Base-by-base conservation (phyloP, 2,329 filamentous ascomycete genomes). In the Dendryphion nanum region DNA sequence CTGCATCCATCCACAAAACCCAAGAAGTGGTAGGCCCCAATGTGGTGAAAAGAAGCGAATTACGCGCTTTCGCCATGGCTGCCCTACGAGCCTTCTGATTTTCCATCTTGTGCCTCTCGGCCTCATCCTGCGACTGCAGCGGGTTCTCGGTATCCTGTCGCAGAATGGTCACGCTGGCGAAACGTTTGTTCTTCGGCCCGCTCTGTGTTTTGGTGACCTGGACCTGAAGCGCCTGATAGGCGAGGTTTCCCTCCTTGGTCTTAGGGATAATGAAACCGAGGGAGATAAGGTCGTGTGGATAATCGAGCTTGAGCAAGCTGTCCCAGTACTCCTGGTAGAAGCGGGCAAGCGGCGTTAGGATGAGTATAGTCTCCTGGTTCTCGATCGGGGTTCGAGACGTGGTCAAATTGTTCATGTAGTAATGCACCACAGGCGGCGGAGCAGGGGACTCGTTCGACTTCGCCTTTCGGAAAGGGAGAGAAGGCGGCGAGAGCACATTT, bases 261-360 rank as follows among this genome's bases (percentile, higher is more conserved):
- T 94, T 95, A 36, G 93, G 93, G 18, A 95, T 59, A 61, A 98
- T 97, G 71, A 97, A 98, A 26, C 89, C 93, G 18, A 98, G 76
- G 1, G 89, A 94, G 60, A 98, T 94, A 47, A 97, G 80, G 42
- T 95, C 86, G 70, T 96, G 93, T 3, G 93, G 93, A 64, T 97
- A 98, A 57, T 71, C 78, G 39, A 98, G 77, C 61, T 81, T 81
- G 51, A 90, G 66, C 18, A 98, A 75, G 57, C 97, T 98, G 65
- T 94, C 85, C 91, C 93, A 98, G 73, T 97, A 98, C 52, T 79
- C 83, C 55, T 86, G 83, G 68, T 96, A 97, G 75, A 97, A 98
- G 46, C 87, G 82, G 20, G 89, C 86, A 70, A 98, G 83, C 7
- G 93, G 93, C 1, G 93, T 96, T 44, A 98, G 78, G 60, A 98